These are phyloP conservation scores for Wickerhamomyces sydowiorum DNA, from an alignment of 805 yeast genomes.

Conservation along the genomic window DNA sequence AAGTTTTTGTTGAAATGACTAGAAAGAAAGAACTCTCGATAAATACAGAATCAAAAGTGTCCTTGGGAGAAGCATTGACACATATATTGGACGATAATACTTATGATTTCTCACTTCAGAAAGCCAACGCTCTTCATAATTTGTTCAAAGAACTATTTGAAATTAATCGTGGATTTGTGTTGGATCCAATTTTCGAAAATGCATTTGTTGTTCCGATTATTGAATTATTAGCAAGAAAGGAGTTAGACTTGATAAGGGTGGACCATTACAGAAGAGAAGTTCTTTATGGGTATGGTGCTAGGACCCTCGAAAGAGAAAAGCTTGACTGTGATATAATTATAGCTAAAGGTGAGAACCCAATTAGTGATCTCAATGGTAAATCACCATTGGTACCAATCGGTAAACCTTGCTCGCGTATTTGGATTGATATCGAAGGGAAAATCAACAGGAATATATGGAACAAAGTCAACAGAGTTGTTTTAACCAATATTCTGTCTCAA, in stretches of 20 bases:
- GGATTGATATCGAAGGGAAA: slow-evolving; percentile 66
- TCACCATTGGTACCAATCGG: slow-evolving; percentile 48
- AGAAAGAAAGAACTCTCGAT: slow-evolving; percentile 48
- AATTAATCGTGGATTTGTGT: slow-evolving; percentile 45
- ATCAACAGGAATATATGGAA: slow-evolving; percentile 60
- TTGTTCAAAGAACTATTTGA: slow-evolving; percentile 34
- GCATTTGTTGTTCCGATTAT: slow-evolving; percentile 59
- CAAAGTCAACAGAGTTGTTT: slow-evolving; percentile 41
- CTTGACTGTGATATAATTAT: slow-evolving; percentile 59
- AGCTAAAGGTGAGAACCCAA: slow-evolving; percentile 12
- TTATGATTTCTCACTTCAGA: slow-evolving; percentile 32
- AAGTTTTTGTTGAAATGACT: slow-evolving; percentile 35
- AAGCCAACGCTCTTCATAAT: slow-evolving; percentile 41
- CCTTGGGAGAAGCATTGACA: slow-evolving; percentile 23
- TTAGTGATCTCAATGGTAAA: slow-evolving; percentile 8
- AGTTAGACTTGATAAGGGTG: slow-evolving; percentile 42
- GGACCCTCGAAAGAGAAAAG: slow-evolving; percentile 63
- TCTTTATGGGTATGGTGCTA: slow-evolving; percentile 67
- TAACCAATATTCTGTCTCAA: slow-evolving; percentile 39
- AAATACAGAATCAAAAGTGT: slow-evolving; percentile 38
- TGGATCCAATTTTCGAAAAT: slow-evolving; percentile 51
- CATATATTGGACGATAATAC: slow-evolving; percentile 19
- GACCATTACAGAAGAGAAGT: slow-evolving; percentile 45
- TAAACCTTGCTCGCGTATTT: slow-evolving; percentile 56
- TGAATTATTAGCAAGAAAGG: slow-evolving; percentile 40